Evolutionary conservation across 1,139 yeast species (phyloP).

Genomic region (Yamadazyma pseudoaaseri): DNA sequence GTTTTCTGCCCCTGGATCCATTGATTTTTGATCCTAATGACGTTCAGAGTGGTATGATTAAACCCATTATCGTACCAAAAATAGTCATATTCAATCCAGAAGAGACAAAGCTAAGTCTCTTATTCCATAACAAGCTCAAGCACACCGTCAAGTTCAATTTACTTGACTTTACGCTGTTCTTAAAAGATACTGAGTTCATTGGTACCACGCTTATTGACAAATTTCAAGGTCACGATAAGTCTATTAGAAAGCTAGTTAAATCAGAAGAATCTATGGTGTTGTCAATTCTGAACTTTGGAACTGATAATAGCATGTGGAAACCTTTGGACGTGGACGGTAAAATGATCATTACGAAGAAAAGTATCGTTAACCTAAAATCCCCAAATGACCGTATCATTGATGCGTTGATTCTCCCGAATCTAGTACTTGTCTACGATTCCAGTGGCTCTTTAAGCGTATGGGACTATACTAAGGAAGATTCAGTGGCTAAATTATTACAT

Average conservation of each 20-base stretch:
- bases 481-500: conserved; percentile 24
- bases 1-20: conserved; percentile 14
- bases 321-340: conserved; percentile 32
- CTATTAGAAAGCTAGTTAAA: conserved; percentile 64
- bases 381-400: conserved; percentile 23
- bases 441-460: conserved; percentile 61
- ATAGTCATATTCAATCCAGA: conserved; percentile 17
- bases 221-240: conserved; percentile 83
- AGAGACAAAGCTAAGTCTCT: conserved; percentile 15
- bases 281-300: conserved; percentile 42
- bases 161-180: conserved; percentile 17
- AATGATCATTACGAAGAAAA: conserved; percentile 36
- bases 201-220: conserved; percentile 37
- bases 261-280: conserved; percentile 25
- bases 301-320: conserved; percentile 68
- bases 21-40: conserved; percentile 8
- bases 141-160: conserved; percentile 32
- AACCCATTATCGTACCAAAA: conserved; percentile 27
- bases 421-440: conserved; percentile 50
- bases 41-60: conserved; percentile 7
- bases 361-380: conserved; percentile 23
- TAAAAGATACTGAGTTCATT: conserved; percentile 8
- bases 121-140: conserved; percentile 41
- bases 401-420: conserved; percentile 35
- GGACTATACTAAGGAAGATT: conserved; percentile 51